A percentile compares a stretch with the other conserved stretches of the same genome.
Conservation (phyloP, 2,329 filamentous ascomycete genomes). For the Botryosphaeria dothidea region DNA sequence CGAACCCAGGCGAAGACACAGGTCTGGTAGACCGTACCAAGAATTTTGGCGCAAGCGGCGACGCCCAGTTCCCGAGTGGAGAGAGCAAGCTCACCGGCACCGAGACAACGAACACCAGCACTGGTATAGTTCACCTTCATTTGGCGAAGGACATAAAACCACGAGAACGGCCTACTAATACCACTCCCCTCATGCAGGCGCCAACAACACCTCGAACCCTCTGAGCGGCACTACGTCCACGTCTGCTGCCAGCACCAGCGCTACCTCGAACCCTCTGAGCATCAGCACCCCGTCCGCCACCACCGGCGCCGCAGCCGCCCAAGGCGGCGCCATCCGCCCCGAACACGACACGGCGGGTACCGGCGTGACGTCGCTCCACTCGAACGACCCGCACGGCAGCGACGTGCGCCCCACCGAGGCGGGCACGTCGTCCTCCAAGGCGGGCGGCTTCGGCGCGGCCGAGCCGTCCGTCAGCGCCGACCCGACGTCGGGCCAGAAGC, state of each 20-base stretch:
- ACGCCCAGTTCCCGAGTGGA: neutral
- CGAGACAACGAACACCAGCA: neutral
- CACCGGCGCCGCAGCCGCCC: constrained; percentile 15
- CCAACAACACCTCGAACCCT: neutral
- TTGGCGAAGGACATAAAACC: too few relatives aligned
- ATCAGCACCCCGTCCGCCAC: neutral
- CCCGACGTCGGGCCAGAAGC: constrained; percentile 25
- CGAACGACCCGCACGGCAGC: constrained; percentile 29
- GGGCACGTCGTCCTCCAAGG: neutral
- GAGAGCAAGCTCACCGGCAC: neutral
- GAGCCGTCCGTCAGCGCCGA: constrained; percentile 26
- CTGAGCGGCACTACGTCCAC: neutral
- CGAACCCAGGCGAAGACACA: neutral
- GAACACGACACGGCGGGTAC: constrained; percentile 30
- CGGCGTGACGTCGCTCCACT: constrained; percentile 30
- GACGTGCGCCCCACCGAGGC: constrained; percentile 32
- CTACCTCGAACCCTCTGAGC: neutral
- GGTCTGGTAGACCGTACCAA: constrained; percentile 12
- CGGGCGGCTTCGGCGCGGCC: constrained; percentile 22
- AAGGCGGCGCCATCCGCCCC: constrained; percentile 24
- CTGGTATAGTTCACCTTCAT: too few relatives aligned
- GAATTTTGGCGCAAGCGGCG: neutral
- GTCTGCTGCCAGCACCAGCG: neutral
- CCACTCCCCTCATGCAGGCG: neutral
- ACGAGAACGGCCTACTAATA: neutral